These are phyloP conservation scores for Ophiostoma perfectum DNA, from an alignment of 2,329 filamentous ascomycete species.

Conservation along the genomic window DNA sequence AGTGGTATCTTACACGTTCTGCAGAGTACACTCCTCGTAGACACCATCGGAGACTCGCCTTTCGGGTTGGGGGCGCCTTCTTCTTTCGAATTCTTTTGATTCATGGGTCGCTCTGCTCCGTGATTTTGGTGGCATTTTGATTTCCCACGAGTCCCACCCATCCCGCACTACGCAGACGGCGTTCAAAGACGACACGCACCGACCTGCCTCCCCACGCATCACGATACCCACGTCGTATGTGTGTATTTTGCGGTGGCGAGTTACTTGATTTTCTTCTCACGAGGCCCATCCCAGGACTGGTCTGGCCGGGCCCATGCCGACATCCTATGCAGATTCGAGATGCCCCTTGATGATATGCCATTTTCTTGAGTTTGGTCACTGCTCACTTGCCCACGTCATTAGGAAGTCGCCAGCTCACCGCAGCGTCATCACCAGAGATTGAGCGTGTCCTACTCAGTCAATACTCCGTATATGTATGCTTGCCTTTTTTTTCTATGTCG, in stretches of 20 bases:
- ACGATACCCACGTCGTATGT: conserved; percentile 2
- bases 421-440: no score
- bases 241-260: not conserved
- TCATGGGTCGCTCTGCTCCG: not conserved
- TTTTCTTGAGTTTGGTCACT: no score
- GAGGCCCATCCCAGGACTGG: not conserved
- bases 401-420: no score
- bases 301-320: not conserved
- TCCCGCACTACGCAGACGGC: conserved; percentile 1
- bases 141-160: not conserved
- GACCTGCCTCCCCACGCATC: conserved; percentile 5
- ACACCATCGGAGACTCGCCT: no score
- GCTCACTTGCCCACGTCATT: no score
- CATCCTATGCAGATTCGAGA: not conserved
- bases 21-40: no score
- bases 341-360: no score
- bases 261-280: not conserved
- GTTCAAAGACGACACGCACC: not conserved
- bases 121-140: not conserved
- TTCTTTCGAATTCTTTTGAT: not conserved
- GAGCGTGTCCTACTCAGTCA: no score
- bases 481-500: no score
- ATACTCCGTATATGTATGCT: no score
- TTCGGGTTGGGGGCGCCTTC: no score
- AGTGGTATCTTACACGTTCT: no score